Percentiles rank a stretch among this genome's conserved stretches.
phyloP scores from a whole-genome alignment of 1,139 yeast species.

The Sugiyamaella japonica region DNA sequence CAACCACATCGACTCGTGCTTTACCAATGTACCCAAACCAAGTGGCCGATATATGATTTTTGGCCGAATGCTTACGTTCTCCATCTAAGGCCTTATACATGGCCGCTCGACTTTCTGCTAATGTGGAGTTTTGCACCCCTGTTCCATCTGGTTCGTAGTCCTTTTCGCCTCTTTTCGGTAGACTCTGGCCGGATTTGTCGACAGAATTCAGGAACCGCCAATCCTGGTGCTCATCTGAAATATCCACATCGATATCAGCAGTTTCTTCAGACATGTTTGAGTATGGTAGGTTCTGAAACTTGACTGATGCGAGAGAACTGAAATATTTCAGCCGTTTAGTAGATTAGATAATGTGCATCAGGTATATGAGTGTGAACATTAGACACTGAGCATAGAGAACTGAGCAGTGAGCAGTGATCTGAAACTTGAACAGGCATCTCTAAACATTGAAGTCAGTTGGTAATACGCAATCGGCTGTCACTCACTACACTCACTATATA shows the following conservation, averaged over 20 bases:
- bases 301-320: no score
- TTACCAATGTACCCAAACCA: constrained; percentile 48
- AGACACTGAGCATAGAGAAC: no score
- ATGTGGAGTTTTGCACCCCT: constrained; percentile 51
- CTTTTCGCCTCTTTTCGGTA: constrained; percentile 78
- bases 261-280: constrained; percentile 3
- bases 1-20: constrained; percentile 57
- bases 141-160: constrained; percentile 88
- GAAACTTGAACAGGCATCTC: no score
- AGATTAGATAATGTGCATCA: background rate
- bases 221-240: constrained; percentile 64
- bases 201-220: constrained; percentile 52
- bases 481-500: no score
- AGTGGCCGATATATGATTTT: constrained; percentile 41
- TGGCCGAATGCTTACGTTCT: constrained; percentile 57
- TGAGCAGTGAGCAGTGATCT: no score
- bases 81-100: constrained; percentile 71
- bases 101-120: constrained; percentile 59
- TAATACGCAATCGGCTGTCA: no score
- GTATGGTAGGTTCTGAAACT: background rate
- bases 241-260: constrained; percentile 8
- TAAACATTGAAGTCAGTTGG: no score
- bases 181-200: constrained; percentile 22
- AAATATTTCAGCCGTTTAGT: background rate
- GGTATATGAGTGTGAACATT: no score